phyloP scores from a whole-genome alignment of 225 moss, liverwort and hornwort genomes.

The Bryoerythrophyllum caledonicum region DNA sequence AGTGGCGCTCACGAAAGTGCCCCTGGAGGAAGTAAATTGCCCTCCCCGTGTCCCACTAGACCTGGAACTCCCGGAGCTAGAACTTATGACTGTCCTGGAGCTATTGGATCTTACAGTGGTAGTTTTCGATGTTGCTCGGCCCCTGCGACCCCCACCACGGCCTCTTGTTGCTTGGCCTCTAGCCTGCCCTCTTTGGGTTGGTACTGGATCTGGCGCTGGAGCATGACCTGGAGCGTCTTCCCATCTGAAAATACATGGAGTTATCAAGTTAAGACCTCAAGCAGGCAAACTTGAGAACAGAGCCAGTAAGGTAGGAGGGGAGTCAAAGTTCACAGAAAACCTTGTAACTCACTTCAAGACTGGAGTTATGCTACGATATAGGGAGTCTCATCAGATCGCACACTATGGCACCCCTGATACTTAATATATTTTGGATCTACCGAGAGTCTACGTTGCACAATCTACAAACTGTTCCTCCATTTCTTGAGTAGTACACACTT shows the following conservation, averaged over 20 bases:
- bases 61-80: constrained; percentile 52
- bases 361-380: no score
- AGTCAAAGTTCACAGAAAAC: no score
- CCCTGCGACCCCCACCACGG: constrained; percentile 43
- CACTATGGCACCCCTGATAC: no score
- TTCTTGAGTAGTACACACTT: neutral
- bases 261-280: neutral
- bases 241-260: constrained; percentile 46
- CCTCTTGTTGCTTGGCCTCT: constrained; percentile 40
- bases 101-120: constrained; percentile 52
- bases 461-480: neutral
- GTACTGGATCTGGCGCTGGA: constrained; percentile 36
- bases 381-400: no score
- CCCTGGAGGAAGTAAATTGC: constrained; percentile 46
- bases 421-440: neutral
- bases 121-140: constrained; percentile 44
- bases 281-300: neutral
- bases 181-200: constrained; percentile 48
- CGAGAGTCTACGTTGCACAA: neutral
- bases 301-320: neutral
- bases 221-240: constrained; percentile 48
- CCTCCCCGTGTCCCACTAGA: constrained; percentile 58
- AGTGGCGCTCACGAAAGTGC: constrained; percentile 51
- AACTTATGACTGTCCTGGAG: constrained; percentile 42
- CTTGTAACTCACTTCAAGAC: no score